Evolutionary conservation across 1,284 basidiomycete genomes (phyloP), one percentile per base, ranked within the genome.

Genomic region (Apiotrichum porosum): DNA sequence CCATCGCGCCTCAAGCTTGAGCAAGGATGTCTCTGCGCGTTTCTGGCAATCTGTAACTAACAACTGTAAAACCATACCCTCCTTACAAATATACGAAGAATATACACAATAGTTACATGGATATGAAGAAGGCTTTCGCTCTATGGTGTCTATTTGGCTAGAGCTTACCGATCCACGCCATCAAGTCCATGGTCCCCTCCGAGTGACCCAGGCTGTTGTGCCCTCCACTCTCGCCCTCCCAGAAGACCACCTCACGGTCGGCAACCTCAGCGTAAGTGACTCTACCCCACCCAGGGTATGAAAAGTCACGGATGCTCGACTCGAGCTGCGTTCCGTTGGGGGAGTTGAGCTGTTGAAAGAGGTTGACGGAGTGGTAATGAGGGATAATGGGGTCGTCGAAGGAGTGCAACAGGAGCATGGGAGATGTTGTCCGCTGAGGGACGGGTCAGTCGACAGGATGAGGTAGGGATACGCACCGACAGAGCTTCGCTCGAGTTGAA

Each of bases 321-420:
- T 6, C 6, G 10, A 14, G 21, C 10, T 34, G 23, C n/a, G 31
- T 48, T 36, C 32, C 42, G 44, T 46, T 47, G 3, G 45, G 47
- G 6, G 37, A 32, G 9, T 37, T 9, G 18, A 91, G 80, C 0
- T 79, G 75, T 33, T 84, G 75, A 66, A 89, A 88, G 15, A 93
- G 78, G 0, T 75, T 74, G n/a, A 78, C 76, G 0, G 87, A 86
- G 66, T 97, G 92, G 0, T 78, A 75, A 60, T 80, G 72, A 0
- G 86, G 86, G 44, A 95, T 92, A 33, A 89, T 84, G 62, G 77
- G 78, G 72, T 97, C 92, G 63, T 89, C 78, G 57, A 81, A 78
- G 2, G 90, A 83, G 66, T 95, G 91, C 0, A 81, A 81, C 52
- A 95, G 79, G 13, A 94, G 73, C 6, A 90, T 79, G 5, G 85